Evolutionary conservation across 345 rosid genomes (phyloP).

Genomic region (Physaria fendleri): DNA sequence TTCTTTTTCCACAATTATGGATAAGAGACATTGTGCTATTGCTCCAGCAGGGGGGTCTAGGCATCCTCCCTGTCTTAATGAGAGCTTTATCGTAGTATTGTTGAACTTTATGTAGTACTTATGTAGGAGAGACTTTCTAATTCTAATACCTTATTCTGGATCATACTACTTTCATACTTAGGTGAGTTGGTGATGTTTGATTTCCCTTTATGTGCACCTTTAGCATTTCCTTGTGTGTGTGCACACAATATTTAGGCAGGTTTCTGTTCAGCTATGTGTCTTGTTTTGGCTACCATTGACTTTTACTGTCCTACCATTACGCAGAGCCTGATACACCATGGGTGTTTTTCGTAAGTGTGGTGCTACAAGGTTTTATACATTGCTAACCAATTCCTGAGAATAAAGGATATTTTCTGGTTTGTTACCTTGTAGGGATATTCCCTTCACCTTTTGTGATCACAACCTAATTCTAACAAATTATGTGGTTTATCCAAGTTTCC

Average conservation of each 20-base stretch:
- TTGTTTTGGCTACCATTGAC: too few relatives aligned
- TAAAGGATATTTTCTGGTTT: conserved; percentile 15
- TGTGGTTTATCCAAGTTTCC: background rate
- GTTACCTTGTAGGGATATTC: conserved; percentile 8
- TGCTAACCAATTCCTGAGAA: conserved; percentile 15
- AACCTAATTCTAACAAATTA: conserved; percentile 10
- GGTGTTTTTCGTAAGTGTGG: conserved; percentile 26
- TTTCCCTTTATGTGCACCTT: too few relatives aligned
- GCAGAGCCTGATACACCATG: conserved; percentile 5
- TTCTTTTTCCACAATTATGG: conserved; percentile 39
- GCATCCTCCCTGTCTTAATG: conserved; percentile 48
- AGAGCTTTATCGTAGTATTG: conserved; percentile 39
- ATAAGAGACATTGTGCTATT: conserved; percentile 42
- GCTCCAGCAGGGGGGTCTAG: conserved; percentile 39
- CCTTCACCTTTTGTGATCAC: background rate
- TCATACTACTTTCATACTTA: too few relatives aligned
- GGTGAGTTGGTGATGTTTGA: too few relatives aligned
- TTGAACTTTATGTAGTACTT: conserved; percentile 34
- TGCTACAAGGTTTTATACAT: conserved; percentile 3
- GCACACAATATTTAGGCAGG: too few relatives aligned
- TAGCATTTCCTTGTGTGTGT: too few relatives aligned
- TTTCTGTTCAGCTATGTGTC: too few relatives aligned
- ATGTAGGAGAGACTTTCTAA: conserved; percentile 30
- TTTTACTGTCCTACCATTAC: too few relatives aligned
- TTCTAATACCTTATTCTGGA: too few relatives aligned